Evolutionary conservation across 2,329 filamentous ascomycete genomes (phyloP), one percentile per base, ranked within the genome.

Genomic region (Monosporascus sp.): DNA sequence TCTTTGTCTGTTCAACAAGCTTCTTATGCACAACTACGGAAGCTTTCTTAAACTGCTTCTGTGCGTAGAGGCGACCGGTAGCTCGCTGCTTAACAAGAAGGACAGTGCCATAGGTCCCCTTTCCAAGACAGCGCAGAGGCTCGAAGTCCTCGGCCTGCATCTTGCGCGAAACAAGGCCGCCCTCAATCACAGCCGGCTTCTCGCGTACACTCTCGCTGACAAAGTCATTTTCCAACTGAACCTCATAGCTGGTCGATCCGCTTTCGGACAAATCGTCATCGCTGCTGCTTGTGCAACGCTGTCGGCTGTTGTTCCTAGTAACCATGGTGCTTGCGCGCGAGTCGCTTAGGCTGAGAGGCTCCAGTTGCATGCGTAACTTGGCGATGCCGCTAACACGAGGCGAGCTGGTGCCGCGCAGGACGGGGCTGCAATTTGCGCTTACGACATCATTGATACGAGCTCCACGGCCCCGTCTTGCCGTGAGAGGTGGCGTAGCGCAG

Each of bases 11-110:
- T 74, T 97, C 92, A 49, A 99, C 85, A 35, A 97, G 82, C 70
- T 92, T 91, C 79, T 96, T 97, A 73, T 97, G 92, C 39, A 99
- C 90, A 1, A 92, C 90, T 50, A 99, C 77, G 8, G 91, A 96
- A 0, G 95, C 94, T 74, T 99, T 99, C 70, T 93, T 94, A 74
- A 99, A 94, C 72, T 97, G 93, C 77, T 99, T 99, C 75, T 99
- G 95, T 1, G 94, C 95, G 66, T 92, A 99, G 5, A 99, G 81
- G 44, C 89, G 86, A 43, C 94, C 94, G 2, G 92, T 97, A 31
- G 83, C 76, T 49, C 84, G 85, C 74, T 99, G 93, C 73, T 92
- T 94, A 56, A 99, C 95, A 27, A 99, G 80, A 46, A 96, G 76
- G 11, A 99, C 95, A 0, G 93, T 99, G 37, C 94, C 94, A 68